phyloP scores from a whole-genome alignment of 495 filamentous ascomycete genomes.

The Penicillium egyptiacum region DNA sequence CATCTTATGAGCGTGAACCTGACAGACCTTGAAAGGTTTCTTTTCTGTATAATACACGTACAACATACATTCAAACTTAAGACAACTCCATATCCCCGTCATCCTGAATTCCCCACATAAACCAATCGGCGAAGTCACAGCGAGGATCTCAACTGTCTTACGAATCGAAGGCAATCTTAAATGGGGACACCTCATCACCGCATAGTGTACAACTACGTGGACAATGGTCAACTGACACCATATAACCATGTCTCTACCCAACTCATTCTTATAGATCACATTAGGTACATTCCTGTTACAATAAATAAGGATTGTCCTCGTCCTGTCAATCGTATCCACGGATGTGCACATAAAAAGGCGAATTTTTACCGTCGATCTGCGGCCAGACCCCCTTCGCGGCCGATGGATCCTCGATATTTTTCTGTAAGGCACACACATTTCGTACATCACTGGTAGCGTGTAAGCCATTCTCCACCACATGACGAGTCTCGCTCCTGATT shows the following conservation, averaged over 20 bases:
- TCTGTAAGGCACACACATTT: conserved; percentile 4
- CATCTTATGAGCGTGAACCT: not conserved
- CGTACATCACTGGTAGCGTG: not conserved
- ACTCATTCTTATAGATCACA: not conserved
- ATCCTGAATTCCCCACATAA: conserved; percentile 18
- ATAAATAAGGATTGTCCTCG: conserved; percentile 1
- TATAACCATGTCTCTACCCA: not conserved
- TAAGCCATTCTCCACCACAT: conserved; percentile 8
- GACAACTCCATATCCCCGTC: conserved; percentile 11
- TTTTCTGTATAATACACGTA: not conserved
- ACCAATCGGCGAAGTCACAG: conserved; percentile 20
- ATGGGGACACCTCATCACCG: conserved; percentile 8
- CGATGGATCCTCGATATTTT: conserved; percentile 9
- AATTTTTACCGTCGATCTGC: not conserved
- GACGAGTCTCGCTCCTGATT: conserved; percentile 5
- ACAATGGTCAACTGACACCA: not conserved
- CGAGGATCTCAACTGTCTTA: conserved; percentile 19
- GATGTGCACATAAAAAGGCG: conserved; percentile 9
- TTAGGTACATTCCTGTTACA: too few relatives aligned
- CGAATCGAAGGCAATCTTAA: conserved; percentile 15
- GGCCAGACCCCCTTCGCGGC: conserved; percentile 8
- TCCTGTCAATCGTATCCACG: conserved; percentile 10
- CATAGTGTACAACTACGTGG: not conserved
- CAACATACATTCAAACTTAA: not conserved
- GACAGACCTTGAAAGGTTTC: not conserved